Base-by-base conservation (phyloP, 1,139 yeast species). In the Taphrina populina region DNA sequence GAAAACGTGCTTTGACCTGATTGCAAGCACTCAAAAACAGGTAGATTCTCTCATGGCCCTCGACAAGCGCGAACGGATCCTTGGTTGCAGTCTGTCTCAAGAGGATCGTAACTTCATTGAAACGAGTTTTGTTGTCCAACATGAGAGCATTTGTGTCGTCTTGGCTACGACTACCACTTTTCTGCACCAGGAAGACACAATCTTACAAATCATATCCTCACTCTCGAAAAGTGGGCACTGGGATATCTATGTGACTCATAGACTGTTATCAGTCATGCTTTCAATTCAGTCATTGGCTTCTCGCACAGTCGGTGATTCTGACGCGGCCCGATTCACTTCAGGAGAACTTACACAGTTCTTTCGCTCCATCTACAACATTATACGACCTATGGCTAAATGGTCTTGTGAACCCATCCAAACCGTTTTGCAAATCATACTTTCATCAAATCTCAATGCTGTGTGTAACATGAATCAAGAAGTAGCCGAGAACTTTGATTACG, bases 401-500 rank as follows among this genome's bases (percentile, higher is more conserved):
- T 65, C 63, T 32, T 59, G 70, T 21, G 61, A 64, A 2, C 67
- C 63, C 37, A 69, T 84, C 54, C 79, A 78, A 57, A 81, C 83
- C 0, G 72, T 81, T n/a, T 73, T 83, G 0, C 73, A 76, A 19
- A 71, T 86, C 37, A 73, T 81, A 11, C 84, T 84, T 64, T 72
- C 82, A 52, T 77, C 88, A 0, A 77, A 75, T 58, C 82, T 85
- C 65, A 79, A 83, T 54, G 79, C 82, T 8, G 81, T 92, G 85
- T 84, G 92, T 65, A 83, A 84, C 63, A 60, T 66, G n/a, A 65
- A 67, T 61, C 71, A 73, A 53, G 65, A 61, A 15, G 40, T 53
- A 5, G 59, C 52, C 26, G 69, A 61, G 33, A 59, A 49, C n/a
- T 47, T 64, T 60, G 80, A 78, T 2, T 68, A 69, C 33, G 66